Base-by-base conservation (phyloP, 345 rosid species). In the Moricandia arvensis region DNA sequence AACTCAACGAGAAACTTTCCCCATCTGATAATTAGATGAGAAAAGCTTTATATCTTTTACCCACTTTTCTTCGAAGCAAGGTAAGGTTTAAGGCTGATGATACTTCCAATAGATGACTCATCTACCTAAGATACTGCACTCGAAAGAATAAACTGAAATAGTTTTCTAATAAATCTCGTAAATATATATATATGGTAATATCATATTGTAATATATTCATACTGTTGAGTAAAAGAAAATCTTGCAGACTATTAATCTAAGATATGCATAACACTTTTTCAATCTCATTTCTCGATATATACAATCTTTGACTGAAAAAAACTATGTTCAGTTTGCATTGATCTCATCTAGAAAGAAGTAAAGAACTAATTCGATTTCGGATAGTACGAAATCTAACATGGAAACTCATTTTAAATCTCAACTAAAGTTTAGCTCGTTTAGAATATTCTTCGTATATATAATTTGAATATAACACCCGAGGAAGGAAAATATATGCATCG, bases 211-310 rank as follows among this genome's bases (percentile, higher is more conserved):
- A 13, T 62, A 59, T 47, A 9, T 58, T 47, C 34, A 59, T 24
- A 74, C 24, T 34, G 11, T 74, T 17, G 11, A 34, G 13, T 4
- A 16, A 53, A 24, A 53, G 8, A 37, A 33, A 73, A 37, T 63
- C 70, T 53, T 16, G 54, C n/a, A 16, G 55, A 67, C 37, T 58
- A 67, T 47, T 67, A 43, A 59, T 49, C 35, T 49, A 68, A 66
- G 61, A 68, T 68, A 47, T 26, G 74, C 63, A 68, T 30, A 12
- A 27, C 65, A n/a, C 18, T 59, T 68, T 59, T 8, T 15, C 55
- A 35, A 33, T n/a, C 69, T 68, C 79, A 54, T 24, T 75, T 53
- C 79, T 69, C 79, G 5, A 61, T 60, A 75, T 59, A 59, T 59
- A 27, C 63, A 61, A 35, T 69, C 45, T 75, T 75, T 68, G 69